Evolutionary conservation across 108 stramenopile genomes (phyloP).

Genomic region (Bacterosira constricta): DNA sequence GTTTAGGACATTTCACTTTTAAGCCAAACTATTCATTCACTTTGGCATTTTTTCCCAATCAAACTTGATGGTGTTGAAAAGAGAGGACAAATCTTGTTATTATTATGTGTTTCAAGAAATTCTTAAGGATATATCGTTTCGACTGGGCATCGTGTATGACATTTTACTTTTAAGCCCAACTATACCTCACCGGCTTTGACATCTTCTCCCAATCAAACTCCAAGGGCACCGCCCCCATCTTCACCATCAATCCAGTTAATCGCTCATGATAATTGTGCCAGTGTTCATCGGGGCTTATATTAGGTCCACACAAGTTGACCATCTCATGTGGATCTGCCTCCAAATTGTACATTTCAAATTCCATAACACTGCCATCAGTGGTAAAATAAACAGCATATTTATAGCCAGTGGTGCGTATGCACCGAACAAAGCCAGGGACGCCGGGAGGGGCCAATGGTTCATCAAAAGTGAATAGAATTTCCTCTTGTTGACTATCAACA

Average conservation of each 20-base stretch:
- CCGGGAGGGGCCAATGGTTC: slow-evolving; percentile 49
- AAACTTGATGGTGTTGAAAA: no score
- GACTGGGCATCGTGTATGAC: no score
- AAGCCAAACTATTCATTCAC: no score
- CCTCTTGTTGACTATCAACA: slow-evolving; percentile 4
- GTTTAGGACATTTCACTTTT: no score
- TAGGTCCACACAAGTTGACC: slow-evolving; percentile 32
- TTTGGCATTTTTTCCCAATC: no score
- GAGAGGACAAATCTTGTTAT: neutral
- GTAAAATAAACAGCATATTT: slow-evolving; percentile 65
- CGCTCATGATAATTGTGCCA: slow-evolving; percentile 24
- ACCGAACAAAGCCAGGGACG: slow-evolving; percentile 50
- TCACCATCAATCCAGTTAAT: slow-evolving; percentile 47
- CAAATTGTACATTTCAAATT: slow-evolving; percentile 61
- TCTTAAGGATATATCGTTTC: neutral
- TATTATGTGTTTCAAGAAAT: neutral
- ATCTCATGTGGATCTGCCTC: slow-evolving; percentile 53
- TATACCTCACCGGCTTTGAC: slow-evolving; percentile 8
- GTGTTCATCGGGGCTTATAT: slow-evolving; percentile 3
- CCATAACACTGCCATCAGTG: slow-evolving; percentile 24
- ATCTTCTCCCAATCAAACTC: slow-evolving; percentile 60
- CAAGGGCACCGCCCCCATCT: slow-evolving; percentile 69
- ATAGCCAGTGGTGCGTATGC: slow-evolving; percentile 40
- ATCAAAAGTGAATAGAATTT: slow-evolving; percentile 51
- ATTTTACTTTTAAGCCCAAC: slow-evolving; percentile 3